Conservation (phyloP, 306 rosid species). For the Prinsepia uniflora region DNA sequence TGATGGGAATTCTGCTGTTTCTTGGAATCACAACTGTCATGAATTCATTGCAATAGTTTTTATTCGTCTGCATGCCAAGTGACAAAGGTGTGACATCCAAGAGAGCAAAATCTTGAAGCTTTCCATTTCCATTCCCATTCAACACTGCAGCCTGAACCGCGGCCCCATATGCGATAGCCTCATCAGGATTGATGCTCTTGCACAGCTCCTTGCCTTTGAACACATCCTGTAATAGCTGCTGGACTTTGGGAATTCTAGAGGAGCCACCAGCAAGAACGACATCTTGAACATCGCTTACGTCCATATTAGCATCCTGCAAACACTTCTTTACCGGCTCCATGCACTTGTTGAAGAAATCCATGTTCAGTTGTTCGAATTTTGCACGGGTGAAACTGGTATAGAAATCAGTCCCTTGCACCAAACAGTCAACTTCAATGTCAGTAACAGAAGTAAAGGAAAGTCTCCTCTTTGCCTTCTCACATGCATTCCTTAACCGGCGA, state of each 20-base stretch:
- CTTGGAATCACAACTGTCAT: not conserved
- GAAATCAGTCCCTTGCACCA: not conserved
- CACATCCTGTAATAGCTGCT: not conserved
- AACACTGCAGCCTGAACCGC: slow-evolving; percentile 15
- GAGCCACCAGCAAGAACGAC: not conserved
- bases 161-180: not conserved
- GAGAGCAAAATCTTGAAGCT: not conserved
- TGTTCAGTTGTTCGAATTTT: not conserved
- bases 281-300: not conserved
- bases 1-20: not conserved
- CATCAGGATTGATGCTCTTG: not conserved
- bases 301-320: slow-evolving; percentile 4
- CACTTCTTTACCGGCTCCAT: not conserved
- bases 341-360: not conserved
- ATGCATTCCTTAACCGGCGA: not conserved
- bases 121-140: not conserved
- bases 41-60: too few relatives aligned
- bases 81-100: not conserved
- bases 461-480: slow-evolving; percentile 19
- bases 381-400: not conserved
- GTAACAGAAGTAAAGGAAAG: not conserved
- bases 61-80: not conserved
- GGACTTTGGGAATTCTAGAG: slow-evolving; percentile 9
- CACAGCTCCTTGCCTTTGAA: not conserved
- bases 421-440: not conserved